A percentile compares a stretch with the other conserved stretches of the same genome.
Conservation (phyloP, 2,329 filamentous ascomycete genomes). For the Colletotrichum cuscutae region DNA sequence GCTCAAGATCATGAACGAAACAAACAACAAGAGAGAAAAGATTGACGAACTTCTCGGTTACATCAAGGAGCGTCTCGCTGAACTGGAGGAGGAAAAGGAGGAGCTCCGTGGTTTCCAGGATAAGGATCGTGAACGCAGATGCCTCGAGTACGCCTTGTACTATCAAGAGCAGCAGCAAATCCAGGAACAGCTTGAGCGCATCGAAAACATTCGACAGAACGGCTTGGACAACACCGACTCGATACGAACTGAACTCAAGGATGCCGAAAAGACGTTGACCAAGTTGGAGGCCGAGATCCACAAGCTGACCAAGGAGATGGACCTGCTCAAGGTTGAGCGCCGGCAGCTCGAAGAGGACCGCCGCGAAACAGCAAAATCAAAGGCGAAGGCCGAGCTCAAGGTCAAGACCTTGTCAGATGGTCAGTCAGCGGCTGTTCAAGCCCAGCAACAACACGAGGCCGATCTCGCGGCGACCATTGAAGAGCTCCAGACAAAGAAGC, state of each 20-base stretch:
- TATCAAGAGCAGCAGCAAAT: constrained; percentile 88
- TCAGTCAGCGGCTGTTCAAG: constrained; percentile 80
- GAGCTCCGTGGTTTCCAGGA: constrained; percentile 94
- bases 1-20: constrained; percentile 96
- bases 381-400: constrained; percentile 88
- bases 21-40: constrained; percentile 92
- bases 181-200: constrained; percentile 78
- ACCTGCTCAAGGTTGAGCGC: constrained; percentile 86
- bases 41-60: constrained; percentile 93
- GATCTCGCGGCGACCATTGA: constrained; percentile 78
- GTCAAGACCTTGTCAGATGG: constrained; percentile 86
- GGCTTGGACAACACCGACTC: constrained; percentile 88
- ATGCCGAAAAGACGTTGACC: constrained; percentile 82
- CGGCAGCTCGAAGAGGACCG: constrained; percentile 90
- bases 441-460: constrained; percentile 75
- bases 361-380: constrained; percentile 79
- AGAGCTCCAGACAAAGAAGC: constrained; percentile 80
- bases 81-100: constrained; percentile 97
- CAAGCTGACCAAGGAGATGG: constrained; percentile 82
- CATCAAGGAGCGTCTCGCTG: constrained; percentile 87
- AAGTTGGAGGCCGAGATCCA: constrained; percentile 83
- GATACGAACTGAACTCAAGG: constrained; percentile 78
- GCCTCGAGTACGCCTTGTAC: constrained; percentile 94
- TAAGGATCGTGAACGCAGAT: constrained; percentile 90
- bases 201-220: constrained; percentile 83